Percentiles rank a stretch among this genome's conserved stretches.
phyloP scores from a whole-genome alignment of 345 rosid genomes.

The Carallia brachiata region DNA sequence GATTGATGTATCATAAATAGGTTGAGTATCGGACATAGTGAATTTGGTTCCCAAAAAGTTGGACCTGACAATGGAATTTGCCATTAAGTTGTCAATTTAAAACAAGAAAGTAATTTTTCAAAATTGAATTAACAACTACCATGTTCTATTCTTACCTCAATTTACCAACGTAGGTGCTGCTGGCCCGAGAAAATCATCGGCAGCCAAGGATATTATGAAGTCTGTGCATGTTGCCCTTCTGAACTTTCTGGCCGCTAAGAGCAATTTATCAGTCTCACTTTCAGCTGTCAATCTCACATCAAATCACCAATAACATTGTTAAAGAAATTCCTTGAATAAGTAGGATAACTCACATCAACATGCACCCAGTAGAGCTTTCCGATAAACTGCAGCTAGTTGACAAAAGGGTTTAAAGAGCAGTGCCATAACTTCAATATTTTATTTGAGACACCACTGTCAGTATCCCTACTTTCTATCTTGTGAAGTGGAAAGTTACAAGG shows the following conservation, averaged over 20 bases:
- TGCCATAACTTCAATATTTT: background rate
- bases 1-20: conserved; percentile 45
- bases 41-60: conserved; percentile 94
- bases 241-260: conserved; percentile 78
- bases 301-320: background rate
- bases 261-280: conserved; percentile 60
- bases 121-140: background rate
- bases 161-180: conserved; percentile 76
- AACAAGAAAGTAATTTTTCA: background rate
- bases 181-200: conserved; percentile 73
- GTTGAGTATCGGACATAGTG: conserved; percentile 66
- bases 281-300: conserved; percentile 50
- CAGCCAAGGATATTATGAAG: conserved; percentile 64
- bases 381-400: background rate
- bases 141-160: conserved; percentile 51
- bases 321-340: background rate
- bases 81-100: conserved; percentile 8
- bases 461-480: conserved; percentile 3
- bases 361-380: background rate
- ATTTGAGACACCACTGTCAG: background rate
- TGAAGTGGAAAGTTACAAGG: conserved; percentile 4
- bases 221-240: conserved; percentile 83
- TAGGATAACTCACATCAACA: conserved; percentile 14
- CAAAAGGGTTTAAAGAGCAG: background rate
- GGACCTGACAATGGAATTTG: conserved; percentile 52